Evolutionary conservation across 208 protist genomes (phyloP).

Genomic region (Leishmania lainsoni): DNA sequence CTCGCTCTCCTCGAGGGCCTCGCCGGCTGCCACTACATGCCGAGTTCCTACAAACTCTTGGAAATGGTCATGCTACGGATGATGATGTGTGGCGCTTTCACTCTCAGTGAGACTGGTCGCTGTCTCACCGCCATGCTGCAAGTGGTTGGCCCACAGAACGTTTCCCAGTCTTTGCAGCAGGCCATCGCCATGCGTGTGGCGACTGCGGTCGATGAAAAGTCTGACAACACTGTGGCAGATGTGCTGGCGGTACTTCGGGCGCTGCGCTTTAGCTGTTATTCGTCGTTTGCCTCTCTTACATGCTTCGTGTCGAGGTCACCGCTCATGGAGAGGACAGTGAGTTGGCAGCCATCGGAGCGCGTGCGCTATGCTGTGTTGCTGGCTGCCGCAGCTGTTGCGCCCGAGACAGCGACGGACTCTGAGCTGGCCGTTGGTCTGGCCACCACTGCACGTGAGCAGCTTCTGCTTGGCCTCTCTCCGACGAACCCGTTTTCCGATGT

Average conservation of each 20-base stretch:
- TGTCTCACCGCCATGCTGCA: slow-evolving; percentile 45
- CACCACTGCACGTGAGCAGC: background rate
- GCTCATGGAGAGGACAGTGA: background rate
- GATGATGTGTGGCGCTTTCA: slow-evolving; percentile 32
- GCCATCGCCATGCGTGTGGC: slow-evolving; percentile 41
- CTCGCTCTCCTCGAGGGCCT: slow-evolving; percentile 66
- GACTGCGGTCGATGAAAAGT: slow-evolving; percentile 1
- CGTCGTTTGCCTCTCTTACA: slow-evolving; percentile 27
- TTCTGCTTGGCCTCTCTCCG: background rate
- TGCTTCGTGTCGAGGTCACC: slow-evolving; percentile 19
- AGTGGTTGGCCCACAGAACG: slow-evolving; percentile 32
- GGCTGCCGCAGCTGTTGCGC: slow-evolving; percentile 7
- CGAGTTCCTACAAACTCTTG: slow-evolving; percentile 56
- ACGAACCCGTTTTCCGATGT: background rate
- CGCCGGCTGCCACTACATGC: slow-evolving; percentile 53
- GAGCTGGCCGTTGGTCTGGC: background rate
- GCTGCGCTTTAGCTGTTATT: slow-evolving; percentile 32
- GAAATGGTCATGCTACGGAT: slow-evolving; percentile 72
- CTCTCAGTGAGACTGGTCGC: slow-evolving; percentile 30
- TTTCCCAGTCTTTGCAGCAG: slow-evolving; percentile 55
- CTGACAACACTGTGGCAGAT: background rate
- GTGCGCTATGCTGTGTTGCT: slow-evolving; percentile 31
- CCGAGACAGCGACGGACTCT: background rate
- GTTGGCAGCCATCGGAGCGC: slow-evolving; percentile 10
- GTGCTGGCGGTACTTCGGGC: slow-evolving; percentile 22